Evolutionary conservation across 106 monocot genomes (phyloP).

Genomic region (Platanthera guangdongensis): DNA sequence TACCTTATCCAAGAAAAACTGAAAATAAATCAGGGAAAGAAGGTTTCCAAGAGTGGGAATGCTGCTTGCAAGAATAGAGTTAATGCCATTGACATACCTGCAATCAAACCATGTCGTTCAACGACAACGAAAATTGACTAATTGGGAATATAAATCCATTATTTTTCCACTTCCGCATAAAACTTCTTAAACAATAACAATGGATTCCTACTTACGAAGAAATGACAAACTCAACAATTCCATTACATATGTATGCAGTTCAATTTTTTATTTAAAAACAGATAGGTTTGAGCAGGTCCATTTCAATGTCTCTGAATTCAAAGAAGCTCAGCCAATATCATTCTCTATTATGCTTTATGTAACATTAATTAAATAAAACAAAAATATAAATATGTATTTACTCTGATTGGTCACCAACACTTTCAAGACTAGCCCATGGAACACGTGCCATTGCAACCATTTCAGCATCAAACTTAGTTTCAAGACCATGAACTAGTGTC

Average conservation of each 20-base stretch:
- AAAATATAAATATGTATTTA: constrained; percentile 21
- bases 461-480: constrained; percentile 97
- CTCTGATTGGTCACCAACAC: constrained; percentile 99
- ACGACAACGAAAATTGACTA: background rate
- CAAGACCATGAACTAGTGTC: constrained; percentile 91
- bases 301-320: background rate
- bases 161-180: background rate
- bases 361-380: background rate
- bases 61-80: constrained; percentile 76
- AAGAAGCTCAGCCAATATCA: constrained; percentile 1
- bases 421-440: constrained; percentile 93
- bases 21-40: constrained; percentile 88
- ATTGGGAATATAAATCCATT: background rate
- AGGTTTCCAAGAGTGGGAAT: constrained; percentile 81
- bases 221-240: background rate
- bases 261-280: background rate
- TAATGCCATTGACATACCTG: constrained; percentile 99
- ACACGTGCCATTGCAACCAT: constrained; percentile 98
- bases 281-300: background rate
- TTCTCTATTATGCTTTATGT: background rate
- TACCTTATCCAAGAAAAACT: constrained; percentile 98
- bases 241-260: background rate
- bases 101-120: constrained; percentile 4
- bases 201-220: background rate
- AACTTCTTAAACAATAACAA: background rate